These are phyloP conservation scores for Lactifluus hygrophoroides DNA, from an alignment of 768 basidiomycete genomes.

Conservation along the genomic window DNA sequence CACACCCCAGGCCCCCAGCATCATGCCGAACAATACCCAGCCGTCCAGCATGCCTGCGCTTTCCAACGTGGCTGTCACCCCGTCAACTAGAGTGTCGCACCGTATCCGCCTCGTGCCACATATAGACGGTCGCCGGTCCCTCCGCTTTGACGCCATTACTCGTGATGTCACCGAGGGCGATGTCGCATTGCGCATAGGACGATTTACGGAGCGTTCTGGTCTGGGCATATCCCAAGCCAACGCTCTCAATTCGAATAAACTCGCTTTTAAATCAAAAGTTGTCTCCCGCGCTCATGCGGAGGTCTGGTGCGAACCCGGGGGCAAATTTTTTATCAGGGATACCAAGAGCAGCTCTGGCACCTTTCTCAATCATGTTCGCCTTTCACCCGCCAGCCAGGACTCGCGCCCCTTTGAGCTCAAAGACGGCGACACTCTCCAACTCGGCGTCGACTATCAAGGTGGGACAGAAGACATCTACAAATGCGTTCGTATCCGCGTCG, in stretches of 20 bases:
- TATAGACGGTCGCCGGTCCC: slow-evolving; percentile 80
- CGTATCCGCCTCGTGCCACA: slow-evolving; percentile 94
- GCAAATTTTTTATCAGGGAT: slow-evolving; percentile 80
- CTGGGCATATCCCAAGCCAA: slow-evolving; percentile 56
- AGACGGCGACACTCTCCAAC: slow-evolving; percentile 90
- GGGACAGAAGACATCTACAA: slow-evolving; percentile 96
- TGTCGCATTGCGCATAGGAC: slow-evolving; percentile 73
- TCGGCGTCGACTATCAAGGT: slow-evolving; percentile 96
- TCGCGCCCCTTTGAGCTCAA: slow-evolving; percentile 69
- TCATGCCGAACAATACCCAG: slow-evolving; percentile 21
- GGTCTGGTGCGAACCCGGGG: slow-evolving; percentile 69
- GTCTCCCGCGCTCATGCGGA: slow-evolving; percentile 93
- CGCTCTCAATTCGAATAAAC: slow-evolving; percentile 66
- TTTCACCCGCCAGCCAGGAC: slow-evolving; percentile 79
- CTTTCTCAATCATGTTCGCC: slow-evolving; percentile 88
- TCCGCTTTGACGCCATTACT: slow-evolving; percentile 87
- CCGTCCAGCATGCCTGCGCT: slow-evolving; percentile 19
- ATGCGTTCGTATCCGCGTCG: slow-evolving; percentile 91
- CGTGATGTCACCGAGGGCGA: slow-evolving; percentile 73
- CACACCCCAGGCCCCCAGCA: slow-evolving; percentile 23
- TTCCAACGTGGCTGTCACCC: slow-evolving; percentile 20
- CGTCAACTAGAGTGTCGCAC: slow-evolving; percentile 33
- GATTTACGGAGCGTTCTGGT: slow-evolving; percentile 85
- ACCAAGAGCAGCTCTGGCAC: slow-evolving; percentile 88
- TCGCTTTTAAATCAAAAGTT: slow-evolving; percentile 94